Evolutionary conservation across 306 rosid genomes (phyloP).

Genomic region (Cucumis cinereus): DNA sequence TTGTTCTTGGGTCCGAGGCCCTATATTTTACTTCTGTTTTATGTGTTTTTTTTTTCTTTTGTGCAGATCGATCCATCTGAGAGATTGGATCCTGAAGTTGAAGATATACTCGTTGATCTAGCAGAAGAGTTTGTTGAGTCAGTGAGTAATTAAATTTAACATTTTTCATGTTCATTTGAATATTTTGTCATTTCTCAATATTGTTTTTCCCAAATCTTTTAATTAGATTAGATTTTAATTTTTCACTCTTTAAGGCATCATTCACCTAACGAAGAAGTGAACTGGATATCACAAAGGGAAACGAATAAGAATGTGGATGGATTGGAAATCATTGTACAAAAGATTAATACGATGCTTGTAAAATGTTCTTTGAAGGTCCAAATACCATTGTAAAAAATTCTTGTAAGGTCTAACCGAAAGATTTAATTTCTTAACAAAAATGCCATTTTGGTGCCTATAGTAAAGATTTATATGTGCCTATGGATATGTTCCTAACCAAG

Average conservation of each 20-base stretch:
- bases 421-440: no score
- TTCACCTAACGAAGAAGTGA: not conserved
- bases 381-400: no score
- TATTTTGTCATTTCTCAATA: not conserved
- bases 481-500: not conserved
- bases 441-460: no score
- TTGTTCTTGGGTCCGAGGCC: not conserved
- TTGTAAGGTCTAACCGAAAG: no score
- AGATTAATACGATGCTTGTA: no score
- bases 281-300: not conserved
- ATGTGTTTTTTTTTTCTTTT: not conserved
- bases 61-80: conserved; percentile 72
- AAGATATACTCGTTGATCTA: conserved; percentile 73
- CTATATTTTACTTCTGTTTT: not conserved
- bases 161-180: not conserved
- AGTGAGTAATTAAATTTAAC: conserved; percentile 38
- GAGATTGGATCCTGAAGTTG: conserved; percentile 83
- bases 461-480: not conserved
- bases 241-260: not conserved
- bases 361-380: no score
- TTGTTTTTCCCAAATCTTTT: not conserved
- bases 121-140: conserved; percentile 94
- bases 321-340: not conserved
- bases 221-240: not conserved
- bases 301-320: not conserved